phyloP scores from a whole-genome alignment of 2,329 filamentous ascomycete species.

The Fusarium gaditjirri region DNA sequence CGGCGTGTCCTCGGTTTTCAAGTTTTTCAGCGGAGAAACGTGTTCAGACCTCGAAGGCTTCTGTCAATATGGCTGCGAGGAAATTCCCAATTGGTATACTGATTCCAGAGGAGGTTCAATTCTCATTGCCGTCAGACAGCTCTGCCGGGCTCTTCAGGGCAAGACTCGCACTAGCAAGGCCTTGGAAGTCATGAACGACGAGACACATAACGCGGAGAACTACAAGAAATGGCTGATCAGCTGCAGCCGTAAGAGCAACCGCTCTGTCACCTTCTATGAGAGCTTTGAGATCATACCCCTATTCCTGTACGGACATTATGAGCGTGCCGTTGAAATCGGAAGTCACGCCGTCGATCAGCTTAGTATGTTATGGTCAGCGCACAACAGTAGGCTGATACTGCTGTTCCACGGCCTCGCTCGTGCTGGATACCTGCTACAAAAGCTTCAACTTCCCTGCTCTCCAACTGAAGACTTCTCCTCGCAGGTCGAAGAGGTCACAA shows the following conservation, averaged over 20 bases:
- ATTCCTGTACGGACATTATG: constrained; percentile 72
- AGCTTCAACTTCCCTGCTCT: constrained; percentile 59
- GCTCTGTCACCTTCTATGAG: constrained; percentile 75
- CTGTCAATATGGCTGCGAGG: constrained; percentile 77
- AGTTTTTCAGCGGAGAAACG: constrained; percentile 76
- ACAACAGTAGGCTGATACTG: constrained; percentile 66
- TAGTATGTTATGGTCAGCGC: constrained; percentile 66
- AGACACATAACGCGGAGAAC: constrained; percentile 67
- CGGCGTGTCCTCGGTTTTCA: constrained; percentile 73
- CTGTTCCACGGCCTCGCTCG: constrained; percentile 70
- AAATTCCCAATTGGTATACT: constrained; percentile 76
- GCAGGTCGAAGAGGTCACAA: constrained; percentile 60
- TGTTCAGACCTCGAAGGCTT: constrained; percentile 75
- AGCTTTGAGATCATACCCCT: constrained; percentile 71
- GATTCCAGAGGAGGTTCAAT: constrained; percentile 78
- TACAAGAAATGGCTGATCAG: constrained; percentile 70
- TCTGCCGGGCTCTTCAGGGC: constrained; percentile 76
- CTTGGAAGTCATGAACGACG: constrained; percentile 71
- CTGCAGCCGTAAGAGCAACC: constrained; percentile 67
- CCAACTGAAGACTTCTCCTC: constrained; percentile 55
- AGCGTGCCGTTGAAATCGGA: constrained; percentile 68
- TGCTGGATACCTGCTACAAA: constrained; percentile 62
- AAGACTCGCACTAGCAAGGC: constrained; percentile 69
- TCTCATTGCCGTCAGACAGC: constrained; percentile 73
- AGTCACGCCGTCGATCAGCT: constrained; percentile 58